Evolutionary conservation across 2,329 filamentous ascomycete genomes (phyloP).

Genomic region (Ambrosiella beaveri): DNA sequence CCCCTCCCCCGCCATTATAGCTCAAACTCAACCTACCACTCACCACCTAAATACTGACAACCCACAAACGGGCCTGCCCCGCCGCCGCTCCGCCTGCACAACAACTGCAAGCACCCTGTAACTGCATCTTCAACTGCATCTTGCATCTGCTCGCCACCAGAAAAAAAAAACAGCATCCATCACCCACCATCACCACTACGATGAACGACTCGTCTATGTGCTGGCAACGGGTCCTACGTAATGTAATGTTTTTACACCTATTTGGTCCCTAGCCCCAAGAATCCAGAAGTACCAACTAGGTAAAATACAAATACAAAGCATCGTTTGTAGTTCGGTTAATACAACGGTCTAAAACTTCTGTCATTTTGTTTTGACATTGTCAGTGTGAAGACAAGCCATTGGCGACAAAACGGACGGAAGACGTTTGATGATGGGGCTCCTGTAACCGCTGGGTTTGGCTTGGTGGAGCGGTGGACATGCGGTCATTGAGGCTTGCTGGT

Average conservation of each 20-base stretch:
- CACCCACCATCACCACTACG: neutral
- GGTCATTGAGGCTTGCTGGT: neutral
- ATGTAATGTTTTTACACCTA: neutral
- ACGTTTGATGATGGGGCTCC: neutral
- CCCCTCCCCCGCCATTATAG: too few species aligned
- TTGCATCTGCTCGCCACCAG: neutral
- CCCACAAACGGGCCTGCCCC: neutral
- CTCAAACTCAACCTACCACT: neutral
- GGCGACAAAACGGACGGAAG: neutral
- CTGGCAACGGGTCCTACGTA: neutral
- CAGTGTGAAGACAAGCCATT: neutral
- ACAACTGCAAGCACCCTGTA: neutral
- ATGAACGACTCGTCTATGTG: neutral
- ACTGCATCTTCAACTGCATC: neutral
- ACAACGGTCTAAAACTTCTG: too few species aligned
- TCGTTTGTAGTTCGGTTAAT: too few species aligned
- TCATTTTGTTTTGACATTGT: too few species aligned
- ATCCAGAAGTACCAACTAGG: too few species aligned
- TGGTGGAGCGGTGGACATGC: too few species aligned
- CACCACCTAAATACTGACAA: neutral
- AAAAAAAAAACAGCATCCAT: neutral
- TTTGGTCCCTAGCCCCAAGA: too few species aligned
- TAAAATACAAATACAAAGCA: too few species aligned
- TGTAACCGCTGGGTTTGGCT: neutral
- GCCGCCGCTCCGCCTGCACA: neutral